Base-by-base conservation (phyloP, 331 rosid species). In the Rhamnella rubrinervis region DNA sequence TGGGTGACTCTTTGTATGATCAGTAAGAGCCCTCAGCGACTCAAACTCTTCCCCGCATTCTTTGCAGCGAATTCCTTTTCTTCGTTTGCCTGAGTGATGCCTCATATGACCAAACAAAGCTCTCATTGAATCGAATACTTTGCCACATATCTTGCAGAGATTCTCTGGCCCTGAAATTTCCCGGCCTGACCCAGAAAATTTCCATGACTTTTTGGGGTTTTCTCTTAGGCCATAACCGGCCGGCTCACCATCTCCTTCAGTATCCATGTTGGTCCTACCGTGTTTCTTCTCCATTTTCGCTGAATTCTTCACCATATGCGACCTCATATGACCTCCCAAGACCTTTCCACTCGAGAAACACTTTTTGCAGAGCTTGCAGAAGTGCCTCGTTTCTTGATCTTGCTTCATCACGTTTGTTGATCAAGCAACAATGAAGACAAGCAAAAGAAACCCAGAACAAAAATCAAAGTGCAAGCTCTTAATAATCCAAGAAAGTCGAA, bases 101-200 rank as follows among this genome's bases (percentile, higher is more conserved):
- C 84, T 77, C 90, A 83, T 77, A 39, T 85, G 90, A n/a, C 90
- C 90, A 53, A 77, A 82, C 37, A 85, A 40, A 13, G 84, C 85
- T 39, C 67, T 78, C 63, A 63, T 31, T 5, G 84, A 65, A 6
- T 75, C 78, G 61, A 85, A 85, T 47, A 28, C 63, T 56, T 78
- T 83, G 20, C 78, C 84, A 53, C 87, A 85, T 14, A 80, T 55
- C 26, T 65, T 69, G 81, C 90, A 85, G 26, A 35, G 46, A 14
- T 58, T n/a, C 47, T 71, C 81, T 59, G 67, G 75, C 44, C 10
- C 62, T 2, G 53, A 46, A 69, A 51, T 10, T 35, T 55, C 53
- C 8, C 28, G 25, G 31, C 17, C 59, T 4, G 72, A 67, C 26
- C 74, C 68, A 21, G 87, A 83, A 71, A 80, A 37, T 55, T 78